Conservation (phyloP, 352 stramenopile genomes). For the Globisporangium echinulatum region DNA sequence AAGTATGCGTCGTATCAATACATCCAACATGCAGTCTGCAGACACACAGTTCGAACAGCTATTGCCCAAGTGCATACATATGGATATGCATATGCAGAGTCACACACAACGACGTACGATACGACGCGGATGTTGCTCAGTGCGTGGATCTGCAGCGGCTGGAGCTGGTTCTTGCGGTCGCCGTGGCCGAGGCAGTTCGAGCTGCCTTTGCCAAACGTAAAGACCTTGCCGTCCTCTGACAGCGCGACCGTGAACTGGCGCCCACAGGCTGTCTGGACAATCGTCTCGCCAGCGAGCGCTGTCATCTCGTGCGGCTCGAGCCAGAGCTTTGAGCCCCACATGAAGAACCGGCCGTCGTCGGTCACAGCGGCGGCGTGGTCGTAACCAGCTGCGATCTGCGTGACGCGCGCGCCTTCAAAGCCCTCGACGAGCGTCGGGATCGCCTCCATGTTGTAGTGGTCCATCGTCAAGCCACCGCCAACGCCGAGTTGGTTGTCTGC, state of each 20-base stretch:
- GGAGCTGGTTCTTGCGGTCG: constrained; percentile 84
- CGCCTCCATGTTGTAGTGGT: constrained; percentile 93
- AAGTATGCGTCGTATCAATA: neutral
- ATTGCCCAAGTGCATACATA: too few species aligned
- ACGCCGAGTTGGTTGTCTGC: constrained; percentile 87
- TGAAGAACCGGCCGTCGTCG: constrained; percentile 68
- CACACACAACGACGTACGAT: constrained; percentile 25
- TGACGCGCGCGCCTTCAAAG: constrained; percentile 57
- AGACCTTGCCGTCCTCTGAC: constrained; percentile 67
- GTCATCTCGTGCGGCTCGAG: constrained; percentile 91
- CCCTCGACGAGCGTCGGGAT: constrained; percentile 84
- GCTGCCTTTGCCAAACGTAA: constrained; percentile 85
- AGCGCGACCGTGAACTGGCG: constrained; percentile 80
- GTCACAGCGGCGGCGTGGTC: constrained; percentile 88
- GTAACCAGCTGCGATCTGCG: constrained; percentile 90
- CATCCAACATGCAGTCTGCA: constrained; percentile 3
- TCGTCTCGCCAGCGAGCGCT: constrained; percentile 56
- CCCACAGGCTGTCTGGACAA: constrained; percentile 80
- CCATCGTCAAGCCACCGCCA: constrained; percentile 84
- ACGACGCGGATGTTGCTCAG: constrained; percentile 55
- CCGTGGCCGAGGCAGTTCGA: constrained; percentile 86
- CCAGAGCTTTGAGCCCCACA: constrained; percentile 88
- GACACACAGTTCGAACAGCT: too few species aligned
- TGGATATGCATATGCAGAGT: too few species aligned
- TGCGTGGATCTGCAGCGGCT: constrained; percentile 73